These are phyloP conservation scores for Lolium multiflorum DNA, from an alignment of 176 grass and related monocot genomes.

Conservation along the genomic window DNA sequence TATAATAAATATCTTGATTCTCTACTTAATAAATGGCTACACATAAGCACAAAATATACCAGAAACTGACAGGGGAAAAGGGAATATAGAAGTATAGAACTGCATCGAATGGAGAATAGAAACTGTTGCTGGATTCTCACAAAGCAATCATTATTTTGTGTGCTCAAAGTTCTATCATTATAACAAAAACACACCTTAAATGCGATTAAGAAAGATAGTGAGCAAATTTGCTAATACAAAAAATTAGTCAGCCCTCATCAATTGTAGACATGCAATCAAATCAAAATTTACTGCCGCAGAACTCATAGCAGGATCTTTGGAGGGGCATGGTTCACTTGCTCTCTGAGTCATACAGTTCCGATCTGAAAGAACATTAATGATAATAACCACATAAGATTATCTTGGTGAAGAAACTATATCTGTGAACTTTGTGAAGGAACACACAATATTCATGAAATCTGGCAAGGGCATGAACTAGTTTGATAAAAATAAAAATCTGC, in stretches of 20 bases:
- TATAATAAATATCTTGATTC: neutral
- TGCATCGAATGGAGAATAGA: neutral
- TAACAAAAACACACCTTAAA: slow-evolving; percentile 28
- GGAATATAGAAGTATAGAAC: neutral
- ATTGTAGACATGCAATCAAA: slow-evolving; percentile 8
- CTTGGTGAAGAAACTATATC: neutral
- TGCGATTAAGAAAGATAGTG: slow-evolving; percentile 27
- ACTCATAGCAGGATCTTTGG: neutral
- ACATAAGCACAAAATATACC: neutral
- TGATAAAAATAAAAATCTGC: neutral
- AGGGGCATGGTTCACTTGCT: slow-evolving; percentile 49
- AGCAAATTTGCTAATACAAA: slow-evolving; percentile 16
- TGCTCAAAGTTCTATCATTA: slow-evolving; percentile 3
- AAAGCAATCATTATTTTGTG: slow-evolving; percentile 42
- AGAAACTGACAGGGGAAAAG: neutral
- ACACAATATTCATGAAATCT: slow-evolving; percentile 4
- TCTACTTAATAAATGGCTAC: neutral
- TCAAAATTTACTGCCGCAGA: slow-evolving; percentile 4
- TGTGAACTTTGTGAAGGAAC: slow-evolving; percentile 1
- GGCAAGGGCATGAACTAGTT: slow-evolving; percentile 4
- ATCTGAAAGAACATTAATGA: slow-evolving; percentile 53
- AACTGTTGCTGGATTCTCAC: slow-evolving; percentile 32
- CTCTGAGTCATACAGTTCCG: slow-evolving; percentile 60
- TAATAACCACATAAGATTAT: slow-evolving; percentile 33
- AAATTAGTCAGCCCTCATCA: slow-evolving; percentile 24